phyloP scores from a whole-genome alignment of 106 monocot genomes.

The Vanilla planifolia region DNA sequence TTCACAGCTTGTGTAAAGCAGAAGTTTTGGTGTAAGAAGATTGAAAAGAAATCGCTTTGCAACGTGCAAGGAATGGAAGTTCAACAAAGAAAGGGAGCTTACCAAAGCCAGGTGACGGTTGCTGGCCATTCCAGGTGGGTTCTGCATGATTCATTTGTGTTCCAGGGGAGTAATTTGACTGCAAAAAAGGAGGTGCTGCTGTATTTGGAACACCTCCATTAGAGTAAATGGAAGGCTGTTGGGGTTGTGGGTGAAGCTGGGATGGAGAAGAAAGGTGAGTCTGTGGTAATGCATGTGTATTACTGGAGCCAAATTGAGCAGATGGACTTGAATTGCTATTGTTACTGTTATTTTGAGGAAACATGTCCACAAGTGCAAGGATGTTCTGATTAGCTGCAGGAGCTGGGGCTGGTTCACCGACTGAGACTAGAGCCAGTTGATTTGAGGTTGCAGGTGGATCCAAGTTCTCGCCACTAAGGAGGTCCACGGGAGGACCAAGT shows the following conservation, averaged over 20 bases:
- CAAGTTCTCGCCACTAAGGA: constrained; percentile 52
- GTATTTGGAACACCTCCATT: constrained; percentile 32
- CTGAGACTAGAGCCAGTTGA: constrained; percentile 66
- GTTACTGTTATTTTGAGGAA: constrained; percentile 40
- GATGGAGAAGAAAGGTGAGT: constrained; percentile 12
- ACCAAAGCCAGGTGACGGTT: constrained; percentile 44
- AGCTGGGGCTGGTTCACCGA: constrained; percentile 29
- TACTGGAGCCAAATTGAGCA: constrained; percentile 16
- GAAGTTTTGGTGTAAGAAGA: too few species aligned
- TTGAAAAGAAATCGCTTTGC: background rate
- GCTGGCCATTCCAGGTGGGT: constrained; percentile 53
- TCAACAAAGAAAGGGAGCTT: background rate
- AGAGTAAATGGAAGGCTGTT: constrained; percentile 30
- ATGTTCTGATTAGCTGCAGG: constrained; percentile 63
- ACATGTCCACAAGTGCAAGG: constrained; percentile 83
- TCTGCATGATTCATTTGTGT: constrained; percentile 26
- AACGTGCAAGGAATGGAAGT: background rate
- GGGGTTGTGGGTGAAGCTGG: constrained; percentile 26
- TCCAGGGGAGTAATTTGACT: constrained; percentile 21
- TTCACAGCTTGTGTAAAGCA: too few species aligned
- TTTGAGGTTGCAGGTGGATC: constrained; percentile 31
- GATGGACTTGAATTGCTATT: constrained; percentile 20
- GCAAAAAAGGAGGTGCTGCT: constrained; percentile 18
- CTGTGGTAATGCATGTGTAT: constrained; percentile 24
- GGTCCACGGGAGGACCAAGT: constrained; percentile 47